phyloP scores from a whole-genome alignment of 2,329 filamentous ascomycete genomes.

The Aspergillus luchuensis region DNA sequence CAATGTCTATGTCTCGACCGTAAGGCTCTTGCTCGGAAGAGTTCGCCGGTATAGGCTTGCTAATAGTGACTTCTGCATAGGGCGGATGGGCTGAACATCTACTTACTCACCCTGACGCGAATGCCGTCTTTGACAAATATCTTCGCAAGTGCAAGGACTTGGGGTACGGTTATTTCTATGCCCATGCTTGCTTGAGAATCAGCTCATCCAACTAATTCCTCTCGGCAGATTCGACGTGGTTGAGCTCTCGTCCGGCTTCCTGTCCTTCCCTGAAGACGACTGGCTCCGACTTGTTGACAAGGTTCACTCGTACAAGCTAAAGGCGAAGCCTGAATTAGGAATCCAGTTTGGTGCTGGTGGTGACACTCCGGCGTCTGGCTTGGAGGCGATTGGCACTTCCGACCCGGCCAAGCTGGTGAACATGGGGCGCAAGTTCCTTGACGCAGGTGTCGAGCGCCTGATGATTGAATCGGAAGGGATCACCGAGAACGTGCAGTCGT shows the following conservation, averaged over 20 bases:
- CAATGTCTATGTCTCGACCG: conserved; percentile 57
- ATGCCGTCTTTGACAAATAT: conserved; percentile 53
- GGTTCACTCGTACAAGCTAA: conserved; percentile 51
- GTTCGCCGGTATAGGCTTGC: not conserved
- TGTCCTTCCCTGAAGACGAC: conserved; percentile 57
- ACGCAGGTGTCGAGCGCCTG: conserved; percentile 56
- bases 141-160: conserved; percentile 55
- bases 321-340: conserved; percentile 57
- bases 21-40: conserved; percentile 21
- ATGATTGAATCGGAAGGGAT: conserved; percentile 65
- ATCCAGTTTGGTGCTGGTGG: conserved; percentile 61
- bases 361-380: conserved; percentile 51
- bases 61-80: conserved; percentile 25
- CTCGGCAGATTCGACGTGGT: conserved; percentile 54
- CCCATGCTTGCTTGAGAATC: not conserved
- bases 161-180: conserved; percentile 34
- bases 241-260: conserved; percentile 57
- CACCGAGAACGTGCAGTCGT: conserved; percentile 57
- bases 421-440: conserved; percentile 53
- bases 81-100: conserved; percentile 59
- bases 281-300: conserved; percentile 56
- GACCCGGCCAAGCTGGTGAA: conserved; percentile 54
- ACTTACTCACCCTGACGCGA: conserved; percentile 51
- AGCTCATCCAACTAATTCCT: conserved; percentile 3
- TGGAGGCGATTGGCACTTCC: conserved; percentile 53